Conservation (phyloP, 2,329 filamentous ascomycete genomes). For the Claviceps citrina region DNA sequence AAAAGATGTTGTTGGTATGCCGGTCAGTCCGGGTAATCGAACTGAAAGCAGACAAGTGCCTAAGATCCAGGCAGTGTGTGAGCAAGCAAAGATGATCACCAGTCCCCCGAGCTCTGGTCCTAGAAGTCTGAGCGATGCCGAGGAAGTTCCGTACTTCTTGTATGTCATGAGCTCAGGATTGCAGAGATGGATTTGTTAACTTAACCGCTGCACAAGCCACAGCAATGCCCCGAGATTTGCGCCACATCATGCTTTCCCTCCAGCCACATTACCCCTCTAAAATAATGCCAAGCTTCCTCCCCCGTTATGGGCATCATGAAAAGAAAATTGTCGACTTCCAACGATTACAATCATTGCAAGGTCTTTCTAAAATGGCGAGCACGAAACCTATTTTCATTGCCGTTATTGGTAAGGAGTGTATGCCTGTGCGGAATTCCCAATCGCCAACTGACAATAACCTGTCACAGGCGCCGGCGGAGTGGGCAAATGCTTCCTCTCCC, state of each 20-base stretch:
- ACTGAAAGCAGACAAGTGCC: not conserved
- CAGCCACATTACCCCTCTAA: constrained; percentile 7
- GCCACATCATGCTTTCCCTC: not conserved
- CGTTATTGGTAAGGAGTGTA: constrained; percentile 30
- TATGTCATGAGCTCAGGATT: not conserved
- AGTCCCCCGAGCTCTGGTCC: not conserved
- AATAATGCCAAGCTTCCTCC: constrained; percentile 5
- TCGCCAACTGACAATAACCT: constrained; percentile 7
- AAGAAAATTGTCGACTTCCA: constrained; percentile 13
- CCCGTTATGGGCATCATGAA: constrained; percentile 21
- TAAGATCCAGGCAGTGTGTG: not conserved
- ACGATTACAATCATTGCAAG: constrained; percentile 6
- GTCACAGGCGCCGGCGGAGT: constrained; percentile 72
- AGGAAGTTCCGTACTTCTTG: not conserved
- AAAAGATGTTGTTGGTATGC: not conserved
- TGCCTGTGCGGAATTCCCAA: no score
- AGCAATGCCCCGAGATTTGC: not conserved
- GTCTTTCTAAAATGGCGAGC: constrained; percentile 23
- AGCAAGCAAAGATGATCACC: not conserved
- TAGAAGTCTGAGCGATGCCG: not conserved
- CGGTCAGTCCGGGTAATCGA: not conserved
- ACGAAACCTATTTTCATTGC: constrained; percentile 36
- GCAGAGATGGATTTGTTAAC: no score
- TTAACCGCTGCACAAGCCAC: constrained; percentile 3
- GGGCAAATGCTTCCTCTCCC: constrained; percentile 76